Base-by-base conservation (phyloP, 2,329 filamentous ascomycete genomes). In the Penicillium hesseltinei region DNA sequence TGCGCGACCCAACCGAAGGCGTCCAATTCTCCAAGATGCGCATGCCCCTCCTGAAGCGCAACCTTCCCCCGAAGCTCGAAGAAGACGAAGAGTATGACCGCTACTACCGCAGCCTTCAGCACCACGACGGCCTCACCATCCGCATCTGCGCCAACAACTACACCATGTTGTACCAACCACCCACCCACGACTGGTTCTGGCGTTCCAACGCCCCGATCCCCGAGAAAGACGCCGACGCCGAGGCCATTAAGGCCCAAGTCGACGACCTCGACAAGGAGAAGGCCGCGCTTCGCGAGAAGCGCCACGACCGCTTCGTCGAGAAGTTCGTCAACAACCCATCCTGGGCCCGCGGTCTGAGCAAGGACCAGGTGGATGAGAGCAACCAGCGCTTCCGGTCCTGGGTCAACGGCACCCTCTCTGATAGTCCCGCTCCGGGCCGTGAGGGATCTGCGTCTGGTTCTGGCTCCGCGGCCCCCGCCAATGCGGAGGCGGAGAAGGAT, bases 1-100 rank as follows among this genome's bases (percentile, higher is more conserved):
- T 91, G 62, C 84, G 92, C 25, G 91, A 96, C 69, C 90, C 91
- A 2, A 99, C 94, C 0, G 90, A 94, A 74, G 90, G 90, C 15
- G 82, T 94, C 3, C 78, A 82, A 7, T 81, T 87, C 49, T 81
- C 82, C 6, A 84, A 83, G 47, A 81, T 91, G 67, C 84, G 83
- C 60, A 88, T 86, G 75, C 82, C 86, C 5, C 85, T 92, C 57
- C 80, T 93, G 17, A 83, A 85, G 50, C 87, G 89, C 57, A 92
- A 90, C 72, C 78, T 91, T 38, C 87, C 88, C 0, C 80, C 62
- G 70, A 77, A 82, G 57, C 84, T 89, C 57, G 80, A 82, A 38
- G 82, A 86, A 4, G 85, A 86, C 36, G 84, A 86, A 45, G 80
- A 82, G 56, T 82, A 82, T 44, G 84, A 84, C 48, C 86, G 86